phyloP scores from a whole-genome alignment of 352 stramenopile species.

The Pythium plurisporium region DNA sequence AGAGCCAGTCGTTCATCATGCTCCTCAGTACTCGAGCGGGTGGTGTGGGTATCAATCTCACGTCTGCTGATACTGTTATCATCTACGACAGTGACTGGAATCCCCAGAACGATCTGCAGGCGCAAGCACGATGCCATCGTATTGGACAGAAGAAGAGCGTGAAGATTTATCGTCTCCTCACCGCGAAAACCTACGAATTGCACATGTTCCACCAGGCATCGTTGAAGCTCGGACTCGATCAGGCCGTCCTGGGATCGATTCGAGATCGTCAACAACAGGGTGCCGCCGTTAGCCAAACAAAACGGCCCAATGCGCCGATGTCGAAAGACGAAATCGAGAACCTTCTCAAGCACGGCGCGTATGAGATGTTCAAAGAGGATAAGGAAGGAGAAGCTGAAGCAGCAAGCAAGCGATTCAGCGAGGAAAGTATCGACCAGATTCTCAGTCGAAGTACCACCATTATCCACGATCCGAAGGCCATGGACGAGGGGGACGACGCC shows the following conservation, averaged over 20 bases:
- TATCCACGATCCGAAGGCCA: slow-evolving; percentile 74
- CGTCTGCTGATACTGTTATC: slow-evolving; percentile 95
- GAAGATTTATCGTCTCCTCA: slow-evolving; percentile 89
- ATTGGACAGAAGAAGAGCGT: slow-evolving; percentile 90
- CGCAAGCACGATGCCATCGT: slow-evolving; percentile 86
- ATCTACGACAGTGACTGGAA: slow-evolving; percentile 99
- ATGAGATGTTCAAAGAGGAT: slow-evolving; percentile 93
- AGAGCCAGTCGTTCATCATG: slow-evolving; percentile 91
- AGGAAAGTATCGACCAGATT: slow-evolving; percentile 99
- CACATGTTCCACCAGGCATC: slow-evolving; percentile 94
- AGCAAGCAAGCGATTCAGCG: slow-evolving; percentile 94
- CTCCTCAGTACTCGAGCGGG: slow-evolving; percentile 98
- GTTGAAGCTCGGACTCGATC: slow-evolving; percentile 90
- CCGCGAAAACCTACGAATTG: slow-evolving; percentile 92
- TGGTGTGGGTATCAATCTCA: slow-evolving; percentile 90
- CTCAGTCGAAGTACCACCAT: slow-evolving; percentile 89
- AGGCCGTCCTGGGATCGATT: slow-evolving; percentile 93
- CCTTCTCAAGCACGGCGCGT: slow-evolving; percentile 91
- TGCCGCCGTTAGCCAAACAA: slow-evolving; percentile 22
- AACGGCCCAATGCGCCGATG: slow-evolving; percentile 45
- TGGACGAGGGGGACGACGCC: slow-evolving; percentile 28
- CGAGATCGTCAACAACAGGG: slow-evolving; percentile 64
- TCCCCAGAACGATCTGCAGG: slow-evolving; percentile 96
- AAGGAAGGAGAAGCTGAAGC: slow-evolving; percentile 88
- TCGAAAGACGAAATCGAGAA: slow-evolving; percentile 91